A percentile compares a stretch with the other conserved stretches of the same genome.
phyloP scores from a whole-genome alignment of 176 grass and related monocot species.

The Oryza meridionalis region DNA sequence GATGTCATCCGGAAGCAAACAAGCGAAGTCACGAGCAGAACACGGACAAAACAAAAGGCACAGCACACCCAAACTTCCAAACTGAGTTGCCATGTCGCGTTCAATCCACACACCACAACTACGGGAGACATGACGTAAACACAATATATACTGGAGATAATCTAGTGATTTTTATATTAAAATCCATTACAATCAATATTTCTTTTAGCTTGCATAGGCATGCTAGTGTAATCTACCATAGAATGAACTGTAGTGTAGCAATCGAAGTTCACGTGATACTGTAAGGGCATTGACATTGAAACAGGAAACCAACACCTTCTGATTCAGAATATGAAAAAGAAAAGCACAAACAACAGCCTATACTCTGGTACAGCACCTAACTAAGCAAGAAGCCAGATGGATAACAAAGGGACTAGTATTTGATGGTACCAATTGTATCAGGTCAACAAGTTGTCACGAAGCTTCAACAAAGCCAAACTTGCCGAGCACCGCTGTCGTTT shows the following conservation, averaged over 20 bases:
- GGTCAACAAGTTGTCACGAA: conserved; percentile 30
- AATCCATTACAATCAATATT: conserved; percentile 5
- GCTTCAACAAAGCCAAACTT: conserved; percentile 75
- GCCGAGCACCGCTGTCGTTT: conserved; percentile 62
- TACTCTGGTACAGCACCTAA: background rate
- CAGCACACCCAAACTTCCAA: background rate
- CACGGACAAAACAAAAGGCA: background rate
- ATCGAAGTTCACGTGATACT: conserved; percentile 2
- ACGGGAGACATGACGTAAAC: background rate
- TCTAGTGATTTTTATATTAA: background rate
- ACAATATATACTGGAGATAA: background rate
- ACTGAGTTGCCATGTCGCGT: background rate
- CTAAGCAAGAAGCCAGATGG: conserved; percentile 15
- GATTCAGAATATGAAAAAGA: background rate
- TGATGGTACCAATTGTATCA: conserved; percentile 5
- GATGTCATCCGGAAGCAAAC: conserved; percentile 16
- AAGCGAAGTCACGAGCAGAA: conserved; percentile 8
- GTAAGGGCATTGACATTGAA: conserved; percentile 9
- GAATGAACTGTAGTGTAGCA: conserved; percentile 26
- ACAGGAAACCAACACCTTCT: conserved; percentile 10
- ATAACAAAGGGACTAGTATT: background rate
- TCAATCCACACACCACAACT: background rate
- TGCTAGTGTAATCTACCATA: background rate
- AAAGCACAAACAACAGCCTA: conserved; percentile 17
- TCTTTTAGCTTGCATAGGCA: background rate